A percentile compares a stretch with the other conserved stretches of the same genome.
These are phyloP conservation scores for Cercophora scortea DNA, from an alignment of 495 filamentous ascomycete genomes.

Conservation along the genomic window DNA sequence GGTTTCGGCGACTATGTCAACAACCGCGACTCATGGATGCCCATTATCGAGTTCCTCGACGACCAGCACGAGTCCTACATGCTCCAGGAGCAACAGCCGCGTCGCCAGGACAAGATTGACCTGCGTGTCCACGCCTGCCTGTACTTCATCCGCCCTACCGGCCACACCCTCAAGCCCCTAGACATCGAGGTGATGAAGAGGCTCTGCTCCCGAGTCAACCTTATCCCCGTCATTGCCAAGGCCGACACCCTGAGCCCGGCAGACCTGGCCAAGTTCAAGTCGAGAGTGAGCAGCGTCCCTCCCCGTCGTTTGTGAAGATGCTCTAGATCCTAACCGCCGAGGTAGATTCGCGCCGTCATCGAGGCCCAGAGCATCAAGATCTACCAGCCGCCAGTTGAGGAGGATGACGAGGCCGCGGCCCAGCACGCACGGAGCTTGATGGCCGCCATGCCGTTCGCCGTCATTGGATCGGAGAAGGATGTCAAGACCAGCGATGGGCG, in stretches of 20 bases:
- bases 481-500: constrained; percentile 92
- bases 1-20: constrained; percentile 99
- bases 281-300: constrained; percentile 52
- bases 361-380: constrained; percentile 99
- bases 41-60: constrained; percentile 98
- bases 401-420: constrained; percentile 93
- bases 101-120: constrained; percentile 96
- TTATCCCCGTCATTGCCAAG: constrained; percentile 97
- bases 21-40: constrained; percentile 99
- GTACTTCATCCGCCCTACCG: constrained; percentile 98
- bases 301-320: background rate
- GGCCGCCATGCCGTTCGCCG: constrained; percentile 96
- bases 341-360: constrained; percentile 84
- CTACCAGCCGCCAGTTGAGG: constrained; percentile 93
- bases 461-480: constrained; percentile 98
- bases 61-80: constrained; percentile 99
- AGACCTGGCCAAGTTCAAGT: constrained; percentile 88
- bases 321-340: background rate
- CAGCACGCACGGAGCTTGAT: constrained; percentile 89
- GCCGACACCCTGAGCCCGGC: constrained; percentile 92
- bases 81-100: constrained; percentile 98
- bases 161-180: constrained; percentile 95
- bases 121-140: constrained; percentile 96
- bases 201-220: constrained; percentile 90
- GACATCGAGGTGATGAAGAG: constrained; percentile 99